phyloP scores from a whole-genome alignment of 2,329 filamentous ascomycete species.

The Cladosporium sp. region DNA sequence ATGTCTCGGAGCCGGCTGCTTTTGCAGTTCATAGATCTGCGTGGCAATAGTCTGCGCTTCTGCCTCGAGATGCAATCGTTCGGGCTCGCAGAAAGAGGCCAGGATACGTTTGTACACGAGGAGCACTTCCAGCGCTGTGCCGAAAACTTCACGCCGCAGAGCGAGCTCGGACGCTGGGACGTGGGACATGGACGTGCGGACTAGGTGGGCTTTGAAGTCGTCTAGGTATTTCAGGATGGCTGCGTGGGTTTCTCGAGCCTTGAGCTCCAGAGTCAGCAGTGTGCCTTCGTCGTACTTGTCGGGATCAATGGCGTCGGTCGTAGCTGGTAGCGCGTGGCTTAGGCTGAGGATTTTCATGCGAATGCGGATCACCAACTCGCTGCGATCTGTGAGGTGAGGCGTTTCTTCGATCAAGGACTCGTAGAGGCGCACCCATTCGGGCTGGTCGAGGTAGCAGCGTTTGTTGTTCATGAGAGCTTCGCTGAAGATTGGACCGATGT shows the following conservation, averaged over 20 bases:
- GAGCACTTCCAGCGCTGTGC: slow-evolving; percentile 20
- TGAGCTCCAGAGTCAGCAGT: slow-evolving; percentile 1
- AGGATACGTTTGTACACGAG: slow-evolving; percentile 22
- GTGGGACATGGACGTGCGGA: slow-evolving; percentile 17
- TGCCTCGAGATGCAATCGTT: slow-evolving; percentile 25
- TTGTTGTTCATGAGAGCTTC: slow-evolving; percentile 21
- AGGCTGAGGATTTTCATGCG: slow-evolving; percentile 22
- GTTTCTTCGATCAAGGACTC: slow-evolving; percentile 16
- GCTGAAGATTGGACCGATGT: slow-evolving; percentile 31
- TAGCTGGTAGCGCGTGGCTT: slow-evolving; percentile 21
- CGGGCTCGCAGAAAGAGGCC: slow-evolving; percentile 16
- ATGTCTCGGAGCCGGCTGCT: slow-evolving; percentile 19
- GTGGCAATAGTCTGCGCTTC: slow-evolving; percentile 26
- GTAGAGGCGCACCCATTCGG: slow-evolving; percentile 28
- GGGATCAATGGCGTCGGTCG: slow-evolving; percentile 16
- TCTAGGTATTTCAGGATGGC: slow-evolving; percentile 19
- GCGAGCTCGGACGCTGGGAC: slow-evolving; percentile 18
- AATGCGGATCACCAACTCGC: slow-evolving; percentile 19
- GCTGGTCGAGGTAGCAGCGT: slow-evolving; percentile 29
- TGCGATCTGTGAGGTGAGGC: slow-evolving; percentile 21
- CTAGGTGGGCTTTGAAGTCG: slow-evolving; percentile 23
- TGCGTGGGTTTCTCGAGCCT: slow-evolving; percentile 14
- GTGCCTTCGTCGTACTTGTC: neutral
- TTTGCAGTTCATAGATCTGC: slow-evolving; percentile 29
- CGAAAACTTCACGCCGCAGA: slow-evolving; percentile 23